Evolutionary conservation across 2,329 filamentous ascomycete species (phyloP), one percentile per base, ranked within the genome.

Genomic region (Aspergillus pseudoterreus): DNA sequence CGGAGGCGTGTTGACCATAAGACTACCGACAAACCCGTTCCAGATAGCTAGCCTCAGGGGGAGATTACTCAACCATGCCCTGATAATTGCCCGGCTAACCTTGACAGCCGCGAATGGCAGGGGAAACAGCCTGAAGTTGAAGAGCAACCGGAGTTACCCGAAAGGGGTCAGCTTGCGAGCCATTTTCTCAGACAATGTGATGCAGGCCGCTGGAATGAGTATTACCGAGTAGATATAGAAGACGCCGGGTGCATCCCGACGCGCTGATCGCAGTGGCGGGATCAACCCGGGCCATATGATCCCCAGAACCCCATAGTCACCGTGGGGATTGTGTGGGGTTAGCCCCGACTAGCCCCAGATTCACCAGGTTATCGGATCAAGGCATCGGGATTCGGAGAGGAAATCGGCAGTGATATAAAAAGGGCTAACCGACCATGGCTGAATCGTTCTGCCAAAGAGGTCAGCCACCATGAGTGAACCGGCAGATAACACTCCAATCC

Each of bases 1-100:
- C 17, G 58, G 55, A 4, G 47, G 50, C 3, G 49, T 51, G 30
- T 45, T 41, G 39, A 21, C 41, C 58, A 61, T 62, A 1, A 61
- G 21, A 6, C 55, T 27, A 9, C 57, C 32, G 4, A 24, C 43
- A 19, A 32, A 45, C 14, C 11, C 43, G 19, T 45, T 45, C 43
- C 43, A 32, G 8, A 45, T 45, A 9, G 22, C 8, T 6, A n/a
- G 24, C n/a, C 15, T 15, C 22, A 45, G 1, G 15, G 43, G 43
- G 5, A 35, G 43, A 11, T 15, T 15, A 15, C 8, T 8, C 30
- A 45, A 8, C 43, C 43, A 45, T 17, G 43, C 43, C 24, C 43
- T 10, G 10, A 45, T 17, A 15, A 19, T 9, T 2, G 43, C 43
- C 6, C 24, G 43, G 12, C 8, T 15, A 6, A 21, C 17, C 17